Evolutionary conservation across 257 asterid species (phyloP), one percentile per base, ranked within the genome.

Genomic region (Mentha longifolia): DNA sequence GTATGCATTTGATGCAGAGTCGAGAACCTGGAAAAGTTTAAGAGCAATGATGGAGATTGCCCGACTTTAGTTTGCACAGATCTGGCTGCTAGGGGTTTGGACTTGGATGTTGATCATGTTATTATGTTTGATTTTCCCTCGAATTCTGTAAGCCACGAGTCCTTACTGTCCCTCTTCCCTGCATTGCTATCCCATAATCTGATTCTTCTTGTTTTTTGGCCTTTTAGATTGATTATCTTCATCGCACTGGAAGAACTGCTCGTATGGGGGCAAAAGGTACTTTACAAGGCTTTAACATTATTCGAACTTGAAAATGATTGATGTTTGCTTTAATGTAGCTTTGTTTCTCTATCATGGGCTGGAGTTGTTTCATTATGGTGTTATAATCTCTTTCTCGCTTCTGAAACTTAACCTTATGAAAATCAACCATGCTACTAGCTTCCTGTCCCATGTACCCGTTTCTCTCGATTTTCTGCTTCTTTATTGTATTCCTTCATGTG

Each of bases 191-290:
- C 39, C 25, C 7, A 14, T 31, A 13, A 72, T 55, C 58, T 80
- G 62, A 70, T 57, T 65, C 19, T 41, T 57, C 69, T 61, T 39
- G n/a, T 28, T 61, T 28, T 61, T 57, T 49, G 3, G 62, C 62
- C 19, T 70, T 72, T 35, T 72, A 95, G 99, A 85, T 95, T 22
- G 99, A 95, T 76, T 95, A 95, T 82, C 98, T 95, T 69, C 99
- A 92, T 78, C 98, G 99, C 46, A 95, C 97, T 69, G 99, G 99
- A 81, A 88, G 98, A 84, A 95, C 99, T 75, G 99, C 99, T 83
- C 98, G 98, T 66, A 95, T 95, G 98, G 99, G 98, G 73, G 99
- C 98, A 72, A 94, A 94, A 88, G 99, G 98, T 94, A 83, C 65
- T 41, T 16, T 50, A 35, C 49, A 46, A 47, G 54, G 42, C 52